Evolutionary conservation across 108 stramenopile genomes (phyloP).

Genomic region (Nitzschia palea): DNA sequence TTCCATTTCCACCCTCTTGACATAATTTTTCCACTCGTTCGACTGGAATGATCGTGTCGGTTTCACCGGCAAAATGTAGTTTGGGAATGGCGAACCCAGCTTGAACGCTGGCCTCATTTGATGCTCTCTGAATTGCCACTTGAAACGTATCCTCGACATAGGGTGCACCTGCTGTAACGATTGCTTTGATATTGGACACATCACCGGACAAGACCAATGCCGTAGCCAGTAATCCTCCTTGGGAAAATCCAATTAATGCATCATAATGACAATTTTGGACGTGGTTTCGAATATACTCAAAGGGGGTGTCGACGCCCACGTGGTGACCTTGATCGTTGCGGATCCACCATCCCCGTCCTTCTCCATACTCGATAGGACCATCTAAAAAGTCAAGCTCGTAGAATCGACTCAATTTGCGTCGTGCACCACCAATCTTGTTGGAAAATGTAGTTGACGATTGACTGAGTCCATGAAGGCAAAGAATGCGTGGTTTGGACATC

Average conservation of each 20-base stretch:
- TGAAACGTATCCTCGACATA: slow-evolving; percentile 52
- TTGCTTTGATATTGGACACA: slow-evolving; percentile 48
- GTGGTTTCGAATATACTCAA: slow-evolving; percentile 53
- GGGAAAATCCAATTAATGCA: slow-evolving; percentile 71
- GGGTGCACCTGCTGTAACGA: slow-evolving; percentile 74
- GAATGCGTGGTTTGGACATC: slow-evolving; percentile 26
- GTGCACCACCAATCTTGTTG: slow-evolving; percentile 73
- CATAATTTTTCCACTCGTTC: slow-evolving; percentile 47
- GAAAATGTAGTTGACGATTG: slow-evolving; percentile 59
- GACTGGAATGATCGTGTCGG: slow-evolving; percentile 59
- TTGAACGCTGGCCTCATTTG: slow-evolving; percentile 7
- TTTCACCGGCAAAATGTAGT: slow-evolving; percentile 72
- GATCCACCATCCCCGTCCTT: slow-evolving; percentile 53
- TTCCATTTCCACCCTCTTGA: slow-evolving; percentile 61
- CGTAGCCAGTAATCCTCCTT: slow-evolving; percentile 68
- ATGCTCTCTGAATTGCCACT: slow-evolving; percentile 12
- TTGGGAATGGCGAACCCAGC: slow-evolving; percentile 57
- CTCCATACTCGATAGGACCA: slow-evolving; percentile 8
- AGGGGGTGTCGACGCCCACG: slow-evolving; percentile 43
- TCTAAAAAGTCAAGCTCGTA: slow-evolving; percentile 70
- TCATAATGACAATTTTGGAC: slow-evolving; percentile 42
- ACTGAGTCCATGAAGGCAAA: slow-evolving; percentile 65
- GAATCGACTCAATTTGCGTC: slow-evolving; percentile 52
- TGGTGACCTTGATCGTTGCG: slow-evolving; percentile 45
- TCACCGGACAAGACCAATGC: slow-evolving; percentile 55